A percentile compares a stretch with the other conserved stretches of the same genome.
Evolutionary conservation across 2,329 filamentous ascomycete genomes (phyloP).

Genomic region (Gaeumannomyces sp.): DNA sequence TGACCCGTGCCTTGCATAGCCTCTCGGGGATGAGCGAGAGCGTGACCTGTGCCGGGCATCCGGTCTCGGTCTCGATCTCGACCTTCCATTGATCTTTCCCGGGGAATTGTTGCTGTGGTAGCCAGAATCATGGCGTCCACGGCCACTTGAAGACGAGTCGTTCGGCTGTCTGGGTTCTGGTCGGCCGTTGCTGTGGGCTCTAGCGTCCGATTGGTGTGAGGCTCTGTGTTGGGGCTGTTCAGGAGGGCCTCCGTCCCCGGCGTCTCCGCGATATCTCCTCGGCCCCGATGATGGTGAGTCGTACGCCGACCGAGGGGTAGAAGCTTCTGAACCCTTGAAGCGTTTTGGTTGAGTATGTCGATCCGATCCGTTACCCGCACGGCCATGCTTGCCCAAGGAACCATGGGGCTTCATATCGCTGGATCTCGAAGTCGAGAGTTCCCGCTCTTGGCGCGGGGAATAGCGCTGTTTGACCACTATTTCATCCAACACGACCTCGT

Average conservation of each 20-base stretch:
- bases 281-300: neutral
- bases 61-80: neutral
- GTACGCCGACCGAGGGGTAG: neutral
- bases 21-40: conserved; percentile 6
- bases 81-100: conserved; percentile 12
- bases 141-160: conserved; percentile 11
- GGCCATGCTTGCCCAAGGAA: conserved; percentile 6
- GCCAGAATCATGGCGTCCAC: conserved; percentile 21
- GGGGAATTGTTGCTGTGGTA: conserved; percentile 22
- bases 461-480: neutral
- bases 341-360: neutral
- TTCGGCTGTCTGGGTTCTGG: neutral
- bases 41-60: conserved; percentile 2
- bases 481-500: conserved; percentile 1
- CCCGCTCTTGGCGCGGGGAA: no score
- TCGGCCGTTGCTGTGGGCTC: neutral
- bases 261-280: neutral
- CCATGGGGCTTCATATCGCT: neutral
- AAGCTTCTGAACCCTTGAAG: neutral
- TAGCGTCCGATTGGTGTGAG: neutral
- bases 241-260: neutral
- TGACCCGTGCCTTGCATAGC: neutral
- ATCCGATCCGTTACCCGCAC: no score
- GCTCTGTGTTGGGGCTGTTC: neutral
- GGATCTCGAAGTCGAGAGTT: neutral